phyloP scores from a whole-genome alignment of 2,329 filamentous ascomycete species.

The Colletotrichum acutatum region DNA sequence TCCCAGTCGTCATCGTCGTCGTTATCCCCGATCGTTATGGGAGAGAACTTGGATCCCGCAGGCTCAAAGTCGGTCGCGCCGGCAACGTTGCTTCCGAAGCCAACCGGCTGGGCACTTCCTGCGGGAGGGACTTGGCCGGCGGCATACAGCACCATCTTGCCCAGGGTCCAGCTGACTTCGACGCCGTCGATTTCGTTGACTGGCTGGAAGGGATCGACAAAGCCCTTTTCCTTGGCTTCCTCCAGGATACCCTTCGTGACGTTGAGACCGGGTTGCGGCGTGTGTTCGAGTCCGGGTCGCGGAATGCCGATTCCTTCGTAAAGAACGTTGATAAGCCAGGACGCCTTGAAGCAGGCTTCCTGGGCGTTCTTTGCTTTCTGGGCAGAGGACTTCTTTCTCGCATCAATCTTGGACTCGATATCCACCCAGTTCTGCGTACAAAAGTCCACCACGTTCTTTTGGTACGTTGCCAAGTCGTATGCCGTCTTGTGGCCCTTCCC shows the following conservation, averaged over 20 bases:
- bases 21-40: slow-evolving; percentile 42
- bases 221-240: slow-evolving; percentile 78
- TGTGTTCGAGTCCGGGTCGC: slow-evolving; percentile 79
- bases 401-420: slow-evolving; percentile 74
- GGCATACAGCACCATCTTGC: slow-evolving; percentile 96
- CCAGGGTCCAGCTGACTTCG: slow-evolving; percentile 97
- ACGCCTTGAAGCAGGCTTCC: slow-evolving; percentile 96
- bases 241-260: slow-evolving; percentile 77
- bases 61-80: slow-evolving; percentile 84
- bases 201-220: slow-evolving; percentile 87
- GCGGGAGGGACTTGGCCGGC: slow-evolving; percentile 83
- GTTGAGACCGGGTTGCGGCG: slow-evolving; percentile 67
- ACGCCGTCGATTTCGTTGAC: slow-evolving; percentile 91
- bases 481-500: slow-evolving; percentile 76
- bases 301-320: slow-evolving; percentile 97
- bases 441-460: slow-evolving; percentile 84
- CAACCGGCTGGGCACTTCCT: slow-evolving; percentile 75
- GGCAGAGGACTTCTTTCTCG: slow-evolving; percentile 78
- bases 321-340: slow-evolving; percentile 96
- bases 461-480: slow-evolving; percentile 92
- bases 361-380: slow-evolving; percentile 82
- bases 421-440: slow-evolving; percentile 85
- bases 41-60: slow-evolving; percentile 70
- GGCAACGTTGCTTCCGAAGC: slow-evolving; percentile 86
- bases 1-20: slow-evolving; percentile 64